Evolutionary conservation across 164 flowering plant species (phyloP).

Genomic region (Paratinospora sagittata): DNA sequence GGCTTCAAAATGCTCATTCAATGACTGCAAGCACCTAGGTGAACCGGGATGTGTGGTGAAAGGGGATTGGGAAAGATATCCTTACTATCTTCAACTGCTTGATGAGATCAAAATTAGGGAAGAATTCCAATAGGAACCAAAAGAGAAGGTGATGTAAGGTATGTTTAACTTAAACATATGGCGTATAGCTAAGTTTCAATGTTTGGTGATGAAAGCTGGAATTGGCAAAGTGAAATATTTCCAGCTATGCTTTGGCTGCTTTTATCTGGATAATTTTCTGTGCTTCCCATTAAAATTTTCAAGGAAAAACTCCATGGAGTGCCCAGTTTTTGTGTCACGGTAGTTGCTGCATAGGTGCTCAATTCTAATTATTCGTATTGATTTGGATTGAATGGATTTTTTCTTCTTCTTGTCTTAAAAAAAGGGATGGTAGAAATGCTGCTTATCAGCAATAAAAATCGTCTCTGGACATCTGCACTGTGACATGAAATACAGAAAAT

Average conservation of each 20-base stretch:
- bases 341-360: neutral
- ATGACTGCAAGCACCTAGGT: constrained; percentile 83
- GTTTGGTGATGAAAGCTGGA: neutral
- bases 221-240: neutral
- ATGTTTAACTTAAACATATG: constrained; percentile 19
- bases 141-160: constrained; percentile 86
- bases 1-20: constrained; percentile 68
- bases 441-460: neutral
- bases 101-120: constrained; percentile 92
- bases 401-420: neutral
- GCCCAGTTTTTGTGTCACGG: neutral
- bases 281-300: neutral
- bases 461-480: neutral
- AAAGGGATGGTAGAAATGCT: too few relatives aligned
- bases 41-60: constrained; percentile 83
- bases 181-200: too few relatives aligned
- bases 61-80: constrained; percentile 89
- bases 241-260: neutral
- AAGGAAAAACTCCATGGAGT: neutral
- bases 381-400: neutral
- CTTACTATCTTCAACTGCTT: constrained; percentile 80
- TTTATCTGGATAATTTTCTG: neutral
- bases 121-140: constrained; percentile 88
- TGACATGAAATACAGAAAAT: neutral
- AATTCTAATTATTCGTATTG: neutral